phyloP scores from a whole-genome alignment of 2,329 filamentous ascomycete genomes.

The Tothia fuscella region DNA sequence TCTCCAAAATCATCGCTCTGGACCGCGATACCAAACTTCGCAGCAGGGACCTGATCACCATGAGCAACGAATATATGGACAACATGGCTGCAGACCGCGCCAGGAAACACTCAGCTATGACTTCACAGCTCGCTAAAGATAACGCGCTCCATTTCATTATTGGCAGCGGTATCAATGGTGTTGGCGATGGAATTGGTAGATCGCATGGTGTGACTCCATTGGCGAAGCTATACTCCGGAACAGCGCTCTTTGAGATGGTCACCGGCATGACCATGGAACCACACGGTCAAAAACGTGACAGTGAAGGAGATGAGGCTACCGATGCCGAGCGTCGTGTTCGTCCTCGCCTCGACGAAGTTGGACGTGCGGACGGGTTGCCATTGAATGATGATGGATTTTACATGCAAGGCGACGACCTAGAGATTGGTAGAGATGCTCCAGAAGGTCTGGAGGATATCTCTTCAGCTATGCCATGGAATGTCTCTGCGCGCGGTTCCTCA shows the following conservation, averaged over 20 bases:
- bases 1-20: conserved; percentile 29
- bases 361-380: conserved; percentile 17
- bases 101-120: conserved; percentile 5
- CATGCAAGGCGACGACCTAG: conserved; percentile 28
- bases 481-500: conserved; percentile 42
- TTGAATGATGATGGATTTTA: conserved; percentile 15
- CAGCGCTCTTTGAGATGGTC: conserved; percentile 38
- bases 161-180: conserved; percentile 42
- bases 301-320: conserved; percentile 14
- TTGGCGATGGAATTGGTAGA: conserved; percentile 36
- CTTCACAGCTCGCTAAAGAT: conserved; percentile 42
- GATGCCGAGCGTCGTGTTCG: conserved; percentile 23
- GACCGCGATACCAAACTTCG: conserved; percentile 42
- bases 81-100: conserved; percentile 45
- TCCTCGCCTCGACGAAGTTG: conserved; percentile 20
- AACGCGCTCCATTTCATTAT: conserved; percentile 52
- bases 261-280: conserved; percentile 23
- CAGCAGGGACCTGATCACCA: conserved; percentile 44
- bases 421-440: conserved; percentile 53
- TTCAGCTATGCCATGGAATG: conserved; percentile 59
- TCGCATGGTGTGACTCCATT: conserved; percentile 38
- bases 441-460: conserved; percentile 55
- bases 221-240: conserved; percentile 43
- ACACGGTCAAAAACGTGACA: conserved; percentile 21
- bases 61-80: conserved; percentile 45